Evolutionary conservation across 2,329 filamentous ascomycete species (phyloP), one percentile per base, ranked within the genome.

Genomic region (Bipolaris cookei): DNA sequence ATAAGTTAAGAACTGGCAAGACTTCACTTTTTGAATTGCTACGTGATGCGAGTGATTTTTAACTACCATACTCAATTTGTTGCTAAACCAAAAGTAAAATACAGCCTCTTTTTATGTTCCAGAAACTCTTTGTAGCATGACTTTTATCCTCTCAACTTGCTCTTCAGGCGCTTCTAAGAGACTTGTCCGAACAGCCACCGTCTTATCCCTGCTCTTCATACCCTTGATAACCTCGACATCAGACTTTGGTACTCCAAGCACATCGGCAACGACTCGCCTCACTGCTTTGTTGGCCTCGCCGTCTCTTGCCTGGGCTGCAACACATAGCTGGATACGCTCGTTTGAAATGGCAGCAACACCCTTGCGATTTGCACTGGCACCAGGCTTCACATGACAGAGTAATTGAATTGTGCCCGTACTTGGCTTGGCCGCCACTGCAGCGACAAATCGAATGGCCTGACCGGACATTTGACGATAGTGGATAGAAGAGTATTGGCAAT

Each of bases 241-340:
- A 1, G 88, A 87, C 68, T 88, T 90, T 28, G 88, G 83, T 6
- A 88, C 78, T 1, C 80, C 79, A 2, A 91, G 79, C 5, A 82
- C 80, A 84, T 85, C 78, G 61, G 88, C 87, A 53, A 92, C 77
- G 4, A 91, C 76, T 35, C 83, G 79, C 46, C 86, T 76, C 2
- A 90, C 86, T 4, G 88, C 88, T 68, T 83, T 84, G 69, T 91
- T 91, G 4, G 89, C 85, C 69, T 90, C 86, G 13, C 88, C 88
- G 13, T 90, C 86, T 58, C 83, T 81, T 10, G 89, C 82, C 61
- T 83, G 86, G 0, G 87, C 88, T 0, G 88, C 77, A 2, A 91
- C 88, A 45, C 86, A 88, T 1, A 92, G 72, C 58, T 89, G 84
- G 44, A 91, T 81, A 2, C 77, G 77, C 6, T 84, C 80, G 21